Conservation (phyloP, 83 land plant species). For the Picea engelmannii region DNA sequence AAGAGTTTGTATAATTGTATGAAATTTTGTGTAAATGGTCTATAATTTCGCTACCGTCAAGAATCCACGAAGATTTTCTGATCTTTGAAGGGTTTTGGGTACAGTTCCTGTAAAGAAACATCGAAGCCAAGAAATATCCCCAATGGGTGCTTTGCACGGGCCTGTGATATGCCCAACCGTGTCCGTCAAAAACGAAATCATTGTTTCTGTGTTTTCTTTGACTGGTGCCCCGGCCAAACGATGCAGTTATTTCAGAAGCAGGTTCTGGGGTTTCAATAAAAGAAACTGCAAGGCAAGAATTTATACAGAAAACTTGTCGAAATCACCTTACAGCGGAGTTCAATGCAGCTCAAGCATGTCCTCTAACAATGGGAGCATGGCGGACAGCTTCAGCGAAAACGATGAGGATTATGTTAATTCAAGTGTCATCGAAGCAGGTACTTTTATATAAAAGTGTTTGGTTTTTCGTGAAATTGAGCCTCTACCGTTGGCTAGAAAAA, state of each 20-base stretch:
- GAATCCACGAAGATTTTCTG: not conserved
- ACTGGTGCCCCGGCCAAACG: not conserved
- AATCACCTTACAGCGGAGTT: constrained; percentile 6
- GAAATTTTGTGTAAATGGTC: not conserved
- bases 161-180: constrained; percentile 14
- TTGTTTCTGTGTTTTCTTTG: not conserved
- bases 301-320: constrained; percentile 11
- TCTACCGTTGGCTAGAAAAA: no score
- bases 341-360: constrained; percentile 50
- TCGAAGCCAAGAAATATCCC: no score
- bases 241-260: constrained; percentile 18
- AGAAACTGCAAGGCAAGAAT: not conserved
- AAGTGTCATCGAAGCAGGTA: constrained; percentile 84
- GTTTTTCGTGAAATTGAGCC: no score
- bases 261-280: constrained; percentile 32
- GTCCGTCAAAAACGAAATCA: not conserved
- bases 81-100: not conserved
- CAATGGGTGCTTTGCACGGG: constrained; percentile 11
- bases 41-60: not conserved
- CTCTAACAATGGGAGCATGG: constrained; percentile 64
- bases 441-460: not conserved
- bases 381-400: constrained; percentile 71
- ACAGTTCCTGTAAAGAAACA: not conserved
- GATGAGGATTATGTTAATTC: constrained; percentile 84
- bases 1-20: not conserved